A percentile compares a stretch with the other conserved stretches of the same genome.
phyloP scores from a whole-genome alignment of 2,329 filamentous ascomycete species.

The Fusarium armeniacum region DNA sequence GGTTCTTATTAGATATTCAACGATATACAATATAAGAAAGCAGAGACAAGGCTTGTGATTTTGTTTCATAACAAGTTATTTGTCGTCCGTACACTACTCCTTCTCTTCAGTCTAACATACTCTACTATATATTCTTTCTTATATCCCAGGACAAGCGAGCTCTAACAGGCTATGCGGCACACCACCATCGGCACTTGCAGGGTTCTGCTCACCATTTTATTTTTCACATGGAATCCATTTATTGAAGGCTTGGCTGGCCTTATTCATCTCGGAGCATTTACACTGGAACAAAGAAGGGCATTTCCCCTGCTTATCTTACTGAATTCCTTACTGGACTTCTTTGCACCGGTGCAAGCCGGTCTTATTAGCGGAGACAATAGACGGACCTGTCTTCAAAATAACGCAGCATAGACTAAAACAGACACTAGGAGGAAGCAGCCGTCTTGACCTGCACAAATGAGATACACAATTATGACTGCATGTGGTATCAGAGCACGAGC shows the following conservation, averaged over 20 bases:
- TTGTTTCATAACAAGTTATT: neutral
- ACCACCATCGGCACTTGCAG: slow-evolving; percentile 17
- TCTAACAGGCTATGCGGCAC: slow-evolving; percentile 1
- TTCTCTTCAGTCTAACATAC: neutral
- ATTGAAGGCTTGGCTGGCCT: slow-evolving; percentile 23
- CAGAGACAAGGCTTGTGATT: neutral
- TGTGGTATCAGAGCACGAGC: slow-evolving; percentile 16
- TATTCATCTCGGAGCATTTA: neutral
- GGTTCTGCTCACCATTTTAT: slow-evolving; percentile 33
- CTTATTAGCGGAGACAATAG: slow-evolving; percentile 23
- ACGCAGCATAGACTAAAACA: slow-evolving; percentile 44
- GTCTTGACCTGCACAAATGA: neutral
- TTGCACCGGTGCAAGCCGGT: slow-evolving; percentile 46
- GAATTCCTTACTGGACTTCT: slow-evolving; percentile 6
- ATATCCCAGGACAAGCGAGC: slow-evolving; percentile 9
- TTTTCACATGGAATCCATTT: slow-evolving; percentile 24
- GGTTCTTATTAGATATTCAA: neutral
- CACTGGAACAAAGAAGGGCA: slow-evolving; percentile 9
- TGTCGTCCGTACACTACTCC: neutral
- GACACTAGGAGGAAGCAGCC: slow-evolving; percentile 36
- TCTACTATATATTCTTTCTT: neutral
- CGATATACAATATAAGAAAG: neutral
- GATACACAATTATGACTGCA: slow-evolving; percentile 20
- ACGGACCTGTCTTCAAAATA: slow-evolving; percentile 37
- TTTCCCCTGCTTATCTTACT: slow-evolving; percentile 7